Conservation (phyloP, 345 rosid species). For the Turritis glabra region DNA sequence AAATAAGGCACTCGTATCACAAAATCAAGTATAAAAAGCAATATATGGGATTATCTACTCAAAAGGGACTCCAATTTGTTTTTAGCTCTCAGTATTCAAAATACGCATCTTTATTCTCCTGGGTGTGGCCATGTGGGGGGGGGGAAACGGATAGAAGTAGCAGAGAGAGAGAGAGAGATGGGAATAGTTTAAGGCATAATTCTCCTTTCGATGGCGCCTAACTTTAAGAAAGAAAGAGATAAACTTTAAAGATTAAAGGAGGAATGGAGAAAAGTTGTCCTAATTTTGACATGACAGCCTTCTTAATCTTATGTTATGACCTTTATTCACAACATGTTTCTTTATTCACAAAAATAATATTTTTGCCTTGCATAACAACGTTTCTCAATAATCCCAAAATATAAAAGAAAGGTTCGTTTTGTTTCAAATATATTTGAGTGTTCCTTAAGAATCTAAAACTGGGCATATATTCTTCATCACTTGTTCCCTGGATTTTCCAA, state of each 20-base stretch:
- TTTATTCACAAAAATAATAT: constrained; percentile 13
- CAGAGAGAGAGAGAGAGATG: constrained; percentile 14
- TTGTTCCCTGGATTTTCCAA: constrained; percentile 22
- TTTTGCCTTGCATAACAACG: constrained; percentile 6
- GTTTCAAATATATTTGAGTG: constrained; percentile 22
- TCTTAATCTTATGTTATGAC: constrained; percentile 35
- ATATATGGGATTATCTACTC: constrained; percentile 28
- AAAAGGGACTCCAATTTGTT: constrained; percentile 25
- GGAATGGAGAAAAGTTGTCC: constrained; percentile 40
- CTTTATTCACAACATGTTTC: constrained; percentile 31
- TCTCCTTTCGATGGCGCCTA: constrained; percentile 32
- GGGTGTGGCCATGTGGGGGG: constrained; percentile 39
- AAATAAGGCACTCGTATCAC: constrained; percentile 15
- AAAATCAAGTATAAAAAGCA: constrained; percentile 19
- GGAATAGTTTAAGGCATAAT: constrained; percentile 39
- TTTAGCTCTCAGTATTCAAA: constrained; percentile 32
- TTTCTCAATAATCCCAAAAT: constrained; percentile 11
- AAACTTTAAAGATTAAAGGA: constrained; percentile 38
- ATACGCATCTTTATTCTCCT: constrained; percentile 38
- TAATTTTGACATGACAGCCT: constrained; percentile 43
- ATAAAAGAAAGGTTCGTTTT: constrained; percentile 32
- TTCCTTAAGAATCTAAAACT: constrained; percentile 26
- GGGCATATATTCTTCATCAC: constrained; percentile 27
- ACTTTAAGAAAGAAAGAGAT: constrained; percentile 40
- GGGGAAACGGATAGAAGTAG: constrained; percentile 32